phyloP scores from a whole-genome alignment of 257 asterid genomes.

The Salvia splendens region DNA sequence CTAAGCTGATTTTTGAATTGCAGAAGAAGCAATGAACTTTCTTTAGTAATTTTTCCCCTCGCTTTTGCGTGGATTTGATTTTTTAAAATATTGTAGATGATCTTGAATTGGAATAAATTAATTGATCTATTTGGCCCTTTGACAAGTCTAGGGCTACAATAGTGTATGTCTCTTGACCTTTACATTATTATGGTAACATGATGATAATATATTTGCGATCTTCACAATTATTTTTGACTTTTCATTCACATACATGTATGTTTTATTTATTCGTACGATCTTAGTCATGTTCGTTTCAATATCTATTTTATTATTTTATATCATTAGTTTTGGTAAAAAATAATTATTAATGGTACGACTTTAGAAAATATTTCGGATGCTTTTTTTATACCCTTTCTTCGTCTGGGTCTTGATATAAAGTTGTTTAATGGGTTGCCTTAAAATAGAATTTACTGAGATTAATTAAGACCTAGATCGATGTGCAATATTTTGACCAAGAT shows the following conservation, averaged over 20 bases:
- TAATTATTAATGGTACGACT: not conserved
- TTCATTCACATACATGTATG: not conserved
- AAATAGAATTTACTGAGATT: conserved; percentile 11
- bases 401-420: not conserved
- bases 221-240: conserved; percentile 22
- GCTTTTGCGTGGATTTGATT: conserved; percentile 7
- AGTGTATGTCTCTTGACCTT: conserved; percentile 28
- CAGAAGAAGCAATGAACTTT: conserved; percentile 31
- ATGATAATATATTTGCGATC: not conserved
- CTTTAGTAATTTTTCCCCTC: conserved; percentile 21
- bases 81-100: conserved; percentile 22
- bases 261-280: conserved; percentile 10
- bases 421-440: conserved; percentile 9
- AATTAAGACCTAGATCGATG: too few relatives aligned
- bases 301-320: not conserved
- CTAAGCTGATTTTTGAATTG: conserved; percentile 28
- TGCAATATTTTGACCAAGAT: too few relatives aligned
- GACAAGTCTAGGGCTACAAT: conserved; percentile 24
- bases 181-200: conserved; percentile 21
- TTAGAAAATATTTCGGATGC: not conserved
- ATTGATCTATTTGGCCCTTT: conserved; percentile 35
- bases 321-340: not conserved
- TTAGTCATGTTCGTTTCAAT: not conserved
- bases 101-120: conserved; percentile 23
- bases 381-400: not conserved